phyloP scores from a whole-genome alignment of 768 basidiomycete species.

The Calvatia gigantea region DNA sequence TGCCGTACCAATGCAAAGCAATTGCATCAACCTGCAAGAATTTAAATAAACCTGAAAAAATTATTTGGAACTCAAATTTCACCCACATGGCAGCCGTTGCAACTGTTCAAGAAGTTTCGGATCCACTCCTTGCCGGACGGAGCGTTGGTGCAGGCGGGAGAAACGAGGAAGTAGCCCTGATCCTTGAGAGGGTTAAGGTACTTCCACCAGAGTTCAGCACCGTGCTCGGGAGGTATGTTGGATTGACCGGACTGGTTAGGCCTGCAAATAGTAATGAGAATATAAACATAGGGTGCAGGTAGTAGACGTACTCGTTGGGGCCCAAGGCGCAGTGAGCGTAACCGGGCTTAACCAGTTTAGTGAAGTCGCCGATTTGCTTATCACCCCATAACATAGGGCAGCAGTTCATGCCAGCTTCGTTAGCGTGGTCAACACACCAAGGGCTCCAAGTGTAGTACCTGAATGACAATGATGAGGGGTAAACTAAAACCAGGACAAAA shows the following conservation, averaged over 20 bases:
- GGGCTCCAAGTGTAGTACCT: slow-evolving; percentile 72
- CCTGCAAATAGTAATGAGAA: slow-evolving; percentile 33
- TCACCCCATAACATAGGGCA: slow-evolving; percentile 73
- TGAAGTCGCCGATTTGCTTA: slow-evolving; percentile 46
- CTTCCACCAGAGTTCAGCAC: slow-evolving; percentile 53
- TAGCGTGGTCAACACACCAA: slow-evolving; percentile 23
- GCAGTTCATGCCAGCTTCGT: slow-evolving; percentile 46
- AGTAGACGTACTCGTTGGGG: slow-evolving; percentile 66
- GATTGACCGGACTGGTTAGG: slow-evolving; percentile 65
- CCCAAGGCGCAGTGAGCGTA: slow-evolving; percentile 53
- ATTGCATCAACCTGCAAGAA: slow-evolving; percentile 46
- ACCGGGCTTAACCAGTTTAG: slow-evolving; percentile 40
- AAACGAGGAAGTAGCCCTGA: slow-evolving; percentile 54
- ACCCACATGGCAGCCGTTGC: slow-evolving; percentile 53
- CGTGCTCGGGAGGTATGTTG: slow-evolving; percentile 50
- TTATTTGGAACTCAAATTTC: not conserved
- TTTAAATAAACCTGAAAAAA: not conserved
- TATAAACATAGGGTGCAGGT: not conserved
- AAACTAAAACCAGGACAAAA: not conserved
- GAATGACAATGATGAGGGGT: not conserved
- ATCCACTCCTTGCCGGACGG: slow-evolving; percentile 64
- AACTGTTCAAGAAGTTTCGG: slow-evolving; percentile 48
- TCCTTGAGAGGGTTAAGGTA: slow-evolving; percentile 56
- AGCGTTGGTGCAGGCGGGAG: slow-evolving; percentile 67
- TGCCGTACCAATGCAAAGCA: slow-evolving; percentile 72